Evolutionary conservation across 78 protist species (phyloP).

Genomic region (Dictyostelium firmibasis): DNA sequence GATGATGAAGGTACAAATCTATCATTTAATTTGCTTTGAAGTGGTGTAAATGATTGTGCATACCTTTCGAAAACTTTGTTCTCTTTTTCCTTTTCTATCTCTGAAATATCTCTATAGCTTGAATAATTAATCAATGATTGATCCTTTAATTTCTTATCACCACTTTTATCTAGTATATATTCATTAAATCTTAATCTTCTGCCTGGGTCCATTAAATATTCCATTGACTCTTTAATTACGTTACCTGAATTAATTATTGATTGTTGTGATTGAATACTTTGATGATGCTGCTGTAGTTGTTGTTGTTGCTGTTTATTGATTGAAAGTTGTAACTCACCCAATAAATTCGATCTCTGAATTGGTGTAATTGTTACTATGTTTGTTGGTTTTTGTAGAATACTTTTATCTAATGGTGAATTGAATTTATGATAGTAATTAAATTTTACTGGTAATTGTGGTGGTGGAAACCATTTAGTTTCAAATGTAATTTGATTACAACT

Average conservation of each 20-base stretch:
- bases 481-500: not conserved
- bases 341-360: conserved; percentile 24
- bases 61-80: not conserved
- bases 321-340: conserved; percentile 3
- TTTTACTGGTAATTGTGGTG: conserved; percentile 33
- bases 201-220: conserved; percentile 11
- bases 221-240: conserved; percentile 20
- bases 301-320: not conserved
- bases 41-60: conserved; percentile 22
- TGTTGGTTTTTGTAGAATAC: not conserved
- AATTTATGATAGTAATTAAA: conserved; percentile 7
- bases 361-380: conserved; percentile 31
- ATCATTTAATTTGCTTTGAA: conserved; percentile 19
- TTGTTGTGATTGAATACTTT: not conserved
- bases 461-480: conserved; percentile 38
- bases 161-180: not conserved
- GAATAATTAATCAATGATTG: conserved; percentile 22
- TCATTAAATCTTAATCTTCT: conserved; percentile 28
- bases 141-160: not conserved
- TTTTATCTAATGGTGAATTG: not conserved
- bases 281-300: conserved; percentile 8
- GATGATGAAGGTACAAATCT: conserved; percentile 11
- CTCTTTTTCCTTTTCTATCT: conserved; percentile 1
- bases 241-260: not conserved
- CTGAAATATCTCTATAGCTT: not conserved